phyloP scores from a whole-genome alignment of 768 basidiomycete species.

The Leccinum olivaceopallidum region DNA sequence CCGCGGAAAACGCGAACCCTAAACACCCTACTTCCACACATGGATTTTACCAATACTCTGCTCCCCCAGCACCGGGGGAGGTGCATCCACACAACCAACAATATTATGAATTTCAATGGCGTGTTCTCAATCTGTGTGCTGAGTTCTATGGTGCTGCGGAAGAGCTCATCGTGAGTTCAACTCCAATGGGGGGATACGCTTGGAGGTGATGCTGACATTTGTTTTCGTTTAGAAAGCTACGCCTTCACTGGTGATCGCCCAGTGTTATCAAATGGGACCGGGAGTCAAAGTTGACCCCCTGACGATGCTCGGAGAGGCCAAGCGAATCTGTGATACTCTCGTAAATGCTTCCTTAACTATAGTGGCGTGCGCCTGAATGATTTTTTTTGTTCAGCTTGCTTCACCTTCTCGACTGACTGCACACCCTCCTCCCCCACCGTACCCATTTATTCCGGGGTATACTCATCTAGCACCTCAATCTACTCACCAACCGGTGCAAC shows the following conservation, averaged over 20 bases:
- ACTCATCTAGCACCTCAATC: slow-evolving; percentile 22
- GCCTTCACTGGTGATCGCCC: slow-evolving; percentile 71
- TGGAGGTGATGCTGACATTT: slow-evolving; percentile 10
- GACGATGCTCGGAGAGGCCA: slow-evolving; percentile 72
- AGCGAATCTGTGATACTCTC: slow-evolving; percentile 73
- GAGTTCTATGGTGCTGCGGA: slow-evolving; percentile 87
- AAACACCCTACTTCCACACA: slow-evolving; percentile 37
- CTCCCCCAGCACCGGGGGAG: slow-evolving; percentile 43
- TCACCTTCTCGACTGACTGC: slow-evolving; percentile 71
- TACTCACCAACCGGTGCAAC: slow-evolving; percentile 35
- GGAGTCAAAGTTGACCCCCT: slow-evolving; percentile 71
- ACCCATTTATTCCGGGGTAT: slow-evolving; percentile 47
- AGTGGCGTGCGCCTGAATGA: slow-evolving; percentile 13
- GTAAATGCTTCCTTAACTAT: slow-evolving; percentile 39
- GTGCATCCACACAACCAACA: slow-evolving; percentile 69
- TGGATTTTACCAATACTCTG: slow-evolving; percentile 46
- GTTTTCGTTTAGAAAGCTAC: slow-evolving; percentile 46
- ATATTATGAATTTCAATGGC: slow-evolving; percentile 88
- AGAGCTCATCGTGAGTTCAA: slow-evolving; percentile 69
- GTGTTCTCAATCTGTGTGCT: slow-evolving; percentile 76
- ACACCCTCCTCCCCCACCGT: slow-evolving; percentile 63
- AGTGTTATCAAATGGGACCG: slow-evolving; percentile 77
- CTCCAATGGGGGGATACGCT: slow-evolving; percentile 8
- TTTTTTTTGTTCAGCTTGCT: slow-evolving; percentile 49
- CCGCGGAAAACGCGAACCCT: slow-evolving; percentile 16